A percentile compares a stretch with the other conserved stretches of the same genome.
phyloP scores from a whole-genome alignment of 768 basidiomycete genomes.

The Boletus barrowsii region DNA sequence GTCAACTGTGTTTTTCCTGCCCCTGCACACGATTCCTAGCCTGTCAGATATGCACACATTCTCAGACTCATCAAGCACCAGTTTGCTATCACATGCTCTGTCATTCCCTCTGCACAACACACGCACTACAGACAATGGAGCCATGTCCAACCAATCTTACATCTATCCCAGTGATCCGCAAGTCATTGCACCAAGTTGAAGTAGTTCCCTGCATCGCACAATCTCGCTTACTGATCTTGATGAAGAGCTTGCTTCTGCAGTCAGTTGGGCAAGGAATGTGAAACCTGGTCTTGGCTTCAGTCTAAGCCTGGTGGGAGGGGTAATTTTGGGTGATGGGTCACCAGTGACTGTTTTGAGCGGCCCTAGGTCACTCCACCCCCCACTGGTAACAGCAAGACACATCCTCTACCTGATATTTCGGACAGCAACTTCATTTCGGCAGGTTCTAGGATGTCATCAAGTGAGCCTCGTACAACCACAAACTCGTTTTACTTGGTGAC shows the following conservation, averaged over 20 bases:
- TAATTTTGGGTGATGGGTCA: conserved; percentile 48
- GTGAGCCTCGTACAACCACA: conserved; percentile 25
- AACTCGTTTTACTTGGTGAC: conserved; percentile 36
- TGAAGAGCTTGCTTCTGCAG: conserved; percentile 49
- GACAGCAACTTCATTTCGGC: conserved; percentile 50
- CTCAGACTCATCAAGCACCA: conserved; percentile 41
- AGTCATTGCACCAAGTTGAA: conserved; percentile 66
- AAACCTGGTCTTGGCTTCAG: conserved; percentile 45
- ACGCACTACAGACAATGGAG: conserved; percentile 72
- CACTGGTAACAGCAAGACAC: conserved; percentile 32
- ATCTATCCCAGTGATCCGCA: conserved; percentile 72
- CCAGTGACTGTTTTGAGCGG: conserved; percentile 76
- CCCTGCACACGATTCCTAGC: conserved; percentile 66
- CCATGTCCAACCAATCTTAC: conserved; percentile 61
- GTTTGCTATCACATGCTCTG: conserved; percentile 38
- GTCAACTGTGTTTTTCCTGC: conserved; percentile 76
- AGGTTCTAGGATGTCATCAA: conserved; percentile 32
- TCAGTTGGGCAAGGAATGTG: conserved; percentile 39
- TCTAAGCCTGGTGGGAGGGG: conserved; percentile 39
- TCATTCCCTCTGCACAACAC: conserved; percentile 59
- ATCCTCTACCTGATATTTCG: conserved; percentile 32
- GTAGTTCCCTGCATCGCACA: conserved; percentile 58
- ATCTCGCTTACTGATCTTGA: conserved; percentile 77
- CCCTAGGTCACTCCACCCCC: conserved; percentile 49
- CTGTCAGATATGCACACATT: conserved; percentile 58